Conservation (phyloP, 148 eudicot species). For the Fagopyrum homotropicum region DNA sequence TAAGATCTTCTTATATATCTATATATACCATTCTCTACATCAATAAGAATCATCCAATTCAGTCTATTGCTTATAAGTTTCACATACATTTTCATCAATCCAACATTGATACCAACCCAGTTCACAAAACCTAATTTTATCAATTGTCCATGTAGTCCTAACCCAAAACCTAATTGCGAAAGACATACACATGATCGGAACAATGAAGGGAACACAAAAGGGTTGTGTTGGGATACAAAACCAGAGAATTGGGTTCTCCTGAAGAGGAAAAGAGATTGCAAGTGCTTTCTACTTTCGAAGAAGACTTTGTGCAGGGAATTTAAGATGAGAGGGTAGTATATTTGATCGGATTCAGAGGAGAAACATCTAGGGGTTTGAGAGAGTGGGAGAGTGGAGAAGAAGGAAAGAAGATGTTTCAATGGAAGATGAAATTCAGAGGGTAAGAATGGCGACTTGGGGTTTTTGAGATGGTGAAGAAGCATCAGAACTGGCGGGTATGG, state of each 20-base stretch:
- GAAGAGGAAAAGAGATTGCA: slow-evolving; percentile 30
- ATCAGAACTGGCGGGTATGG: not conserved
- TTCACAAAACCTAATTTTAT: slow-evolving; percentile 25
- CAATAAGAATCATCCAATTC: too few species aligned
- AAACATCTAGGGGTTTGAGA: not conserved
- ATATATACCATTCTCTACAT: too few species aligned
- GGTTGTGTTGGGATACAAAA: slow-evolving; percentile 2
- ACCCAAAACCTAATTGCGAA: slow-evolving; percentile 16
- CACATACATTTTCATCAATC: too few species aligned
- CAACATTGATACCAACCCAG: slow-evolving; percentile 17
- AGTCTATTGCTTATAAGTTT: too few species aligned
- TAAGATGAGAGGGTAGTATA: not conserved
- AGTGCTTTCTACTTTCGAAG: slow-evolving; percentile 17
- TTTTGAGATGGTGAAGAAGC: not conserved
- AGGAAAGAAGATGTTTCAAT: not conserved
- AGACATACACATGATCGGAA: slow-evolving; percentile 23
- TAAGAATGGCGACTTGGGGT: not conserved
- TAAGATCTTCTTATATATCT: too few species aligned
- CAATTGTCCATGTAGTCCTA: slow-evolving; percentile 25
- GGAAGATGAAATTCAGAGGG: not conserved
- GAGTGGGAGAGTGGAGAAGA: not conserved
- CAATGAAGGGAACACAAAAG: slow-evolving; percentile 20
- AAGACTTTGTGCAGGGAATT: slow-evolving; percentile 19
- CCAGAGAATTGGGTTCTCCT: slow-evolving; percentile 14
- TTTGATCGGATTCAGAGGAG: not conserved